Base-by-base conservation (phyloP, 768 basidiomycete genomes). In the Krasilnikovozyma curviuscula region DNA sequence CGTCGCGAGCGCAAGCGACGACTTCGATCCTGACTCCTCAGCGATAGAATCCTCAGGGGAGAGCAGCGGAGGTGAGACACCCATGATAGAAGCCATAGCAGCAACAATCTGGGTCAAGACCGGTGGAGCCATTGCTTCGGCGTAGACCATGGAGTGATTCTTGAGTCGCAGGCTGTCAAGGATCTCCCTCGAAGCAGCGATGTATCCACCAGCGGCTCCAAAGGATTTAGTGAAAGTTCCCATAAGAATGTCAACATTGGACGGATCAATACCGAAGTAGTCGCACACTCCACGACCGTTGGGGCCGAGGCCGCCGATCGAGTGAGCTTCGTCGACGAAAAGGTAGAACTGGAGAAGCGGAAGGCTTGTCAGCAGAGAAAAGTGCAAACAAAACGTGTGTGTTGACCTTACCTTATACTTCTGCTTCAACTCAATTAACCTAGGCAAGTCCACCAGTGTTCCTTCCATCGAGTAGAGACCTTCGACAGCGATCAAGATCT, bases 401-500 rank as follows among this genome's bases (percentile, higher is more conserved):
- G 12, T 30, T 14, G 14, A 4, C 55, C 71, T 42, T 51, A 88
- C 91, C 76, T 97, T 97, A 73, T 93, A 97, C 61, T 78, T 81
- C 63, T 79, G 72, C 71, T 93, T 97, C 44, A 98, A 71, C 55
- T 81, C 80, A 49, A 97, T 57, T 46, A 98, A 68, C 12, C 59
- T 70, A 3, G 89, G 93, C 35, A 98, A 59, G 62, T 95, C 76
- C 30, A 81, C 76, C 55, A 97, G 58, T 8, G 83, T 88, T n/a
- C 93, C 93, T 66, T 97, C 93, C 93, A 98, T 98, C 53, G 83
- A 86, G 68, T 85, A 97, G 37, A 98, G 65, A 3, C 93, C 93
- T 63, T 98, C 93, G 12, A 97, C 85, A 46, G 93, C 75, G 37
- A 98, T 55, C 32, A 98, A 65, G 52, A 98, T 97, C 70, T 91